Evolutionary conservation across 345 rosid species (phyloP), one percentile per base, ranked within the genome.

Genomic region (Noccaea caerulescens): DNA sequence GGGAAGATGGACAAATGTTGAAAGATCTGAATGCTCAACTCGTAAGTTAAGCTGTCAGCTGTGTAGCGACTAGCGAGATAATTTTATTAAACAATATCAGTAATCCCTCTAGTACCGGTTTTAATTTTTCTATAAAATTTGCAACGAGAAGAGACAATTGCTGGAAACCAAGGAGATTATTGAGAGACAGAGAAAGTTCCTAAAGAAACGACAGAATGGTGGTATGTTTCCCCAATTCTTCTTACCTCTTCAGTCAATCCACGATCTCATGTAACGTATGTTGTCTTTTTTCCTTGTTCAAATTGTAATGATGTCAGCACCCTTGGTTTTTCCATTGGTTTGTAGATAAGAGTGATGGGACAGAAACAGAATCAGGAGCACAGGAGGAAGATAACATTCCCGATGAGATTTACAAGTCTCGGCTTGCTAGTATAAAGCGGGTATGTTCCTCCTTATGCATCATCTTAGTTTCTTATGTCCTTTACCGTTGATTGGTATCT

Each of bases 1-100:
- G 99, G 99, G 99, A 95, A 82, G 99, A 95, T 67, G 99, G 99
- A 54, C 99, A 90, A 77, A 84, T 85, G 43, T 81, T 95, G 77
- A 95, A 92, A 82, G 99, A 95, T 84, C 65, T 95, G 76, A 95
- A 95, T 84, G 74, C 83, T 79, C 96, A 92, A 74, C 97, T 95
- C 59, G 99, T 95, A 81, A 37, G 96, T 82, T 66, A 39, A 56
- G 11, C 39, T 78, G 16, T 39, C 23, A 20, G 23, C 23, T 20
- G 23, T 20, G 23, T 20, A 20, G 23, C 23, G 23, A 20, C 30
- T 71, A 55, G 47, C 44, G 20, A 64, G 42, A 36, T 32, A 41
- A 46, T 45, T 59, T 27, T 47, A 62, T 36, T 3, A 38, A 54
- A 67, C 53, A 51, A 16, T 61, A 54, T n/a, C 46, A 52, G 37